A percentile compares a stretch with the other conserved stretches of the same genome.
Evolutionary conservation across 768 basidiomycete species (phyloP).

Genomic region (Suillus variegatus): DNA sequence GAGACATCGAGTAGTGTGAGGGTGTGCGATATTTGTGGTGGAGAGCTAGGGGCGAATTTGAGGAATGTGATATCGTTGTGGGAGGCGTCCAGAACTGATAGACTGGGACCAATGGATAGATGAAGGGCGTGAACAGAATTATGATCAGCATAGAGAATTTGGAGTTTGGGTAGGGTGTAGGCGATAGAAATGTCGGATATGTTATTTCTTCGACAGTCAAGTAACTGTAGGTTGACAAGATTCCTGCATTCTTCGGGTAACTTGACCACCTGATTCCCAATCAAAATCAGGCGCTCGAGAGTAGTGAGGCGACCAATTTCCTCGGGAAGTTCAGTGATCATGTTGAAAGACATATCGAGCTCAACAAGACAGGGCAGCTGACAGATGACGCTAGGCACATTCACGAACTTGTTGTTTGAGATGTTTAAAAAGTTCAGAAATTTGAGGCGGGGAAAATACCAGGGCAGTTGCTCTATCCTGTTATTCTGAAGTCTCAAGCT

Average conservation of each 20-base stretch:
- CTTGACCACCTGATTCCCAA: conserved; percentile 79
- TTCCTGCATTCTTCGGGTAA: conserved; percentile 64
- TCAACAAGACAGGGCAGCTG: conserved; percentile 74
- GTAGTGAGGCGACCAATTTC: conserved; percentile 69
- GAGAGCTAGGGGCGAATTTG: conserved; percentile 55
- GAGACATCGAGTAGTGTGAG: conserved; percentile 85
- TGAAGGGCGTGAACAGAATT: conserved; percentile 83
- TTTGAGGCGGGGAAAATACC: conserved; percentile 77
- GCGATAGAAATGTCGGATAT: conserved; percentile 75
- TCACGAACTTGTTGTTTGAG: conserved; percentile 91
- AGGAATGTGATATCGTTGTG: conserved; percentile 90
- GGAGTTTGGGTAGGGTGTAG: conserved; percentile 67
- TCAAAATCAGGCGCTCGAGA: conserved; percentile 73
- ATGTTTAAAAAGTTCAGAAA: conserved; percentile 81
- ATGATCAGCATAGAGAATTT: conserved; percentile 73
- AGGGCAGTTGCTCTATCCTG: conserved; percentile 82
- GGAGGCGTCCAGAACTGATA: conserved; percentile 69
- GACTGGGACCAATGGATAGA: conserved; percentile 66
- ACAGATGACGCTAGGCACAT: conserved; percentile 73
- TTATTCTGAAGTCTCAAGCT: conserved; percentile 87
- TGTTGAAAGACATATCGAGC: conserved; percentile 95
- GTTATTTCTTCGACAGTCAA: conserved; percentile 87
- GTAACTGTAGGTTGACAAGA: conserved; percentile 60
- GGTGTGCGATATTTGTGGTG: conserved; percentile 45
- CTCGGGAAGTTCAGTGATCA: conserved; percentile 77